phyloP scores from a whole-genome alignment of 2,329 filamentous ascomycete species.

The Neofusicoccum ribis region DNA sequence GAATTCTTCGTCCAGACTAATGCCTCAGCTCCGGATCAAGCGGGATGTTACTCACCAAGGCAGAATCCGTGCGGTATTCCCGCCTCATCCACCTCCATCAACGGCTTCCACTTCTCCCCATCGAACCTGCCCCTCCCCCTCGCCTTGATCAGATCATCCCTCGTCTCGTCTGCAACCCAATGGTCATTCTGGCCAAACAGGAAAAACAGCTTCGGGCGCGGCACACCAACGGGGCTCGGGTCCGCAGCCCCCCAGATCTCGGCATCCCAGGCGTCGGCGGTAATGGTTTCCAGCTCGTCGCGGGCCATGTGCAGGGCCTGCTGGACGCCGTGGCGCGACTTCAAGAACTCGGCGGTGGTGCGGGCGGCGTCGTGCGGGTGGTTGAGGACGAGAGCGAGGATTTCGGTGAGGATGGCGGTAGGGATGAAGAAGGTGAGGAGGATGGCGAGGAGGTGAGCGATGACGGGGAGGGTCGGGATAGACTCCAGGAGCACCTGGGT shows the following conservation, averaged over 20 bases:
- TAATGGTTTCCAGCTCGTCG: conserved; percentile 60
- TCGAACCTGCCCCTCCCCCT: conserved; percentile 36
- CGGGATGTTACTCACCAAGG: conserved; percentile 46
- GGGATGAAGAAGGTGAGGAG: conserved; percentile 48
- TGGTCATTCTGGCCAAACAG: conserved; percentile 62
- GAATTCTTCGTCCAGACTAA: no score
- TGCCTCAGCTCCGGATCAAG: background rate
- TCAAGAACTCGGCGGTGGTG: conserved; percentile 53
- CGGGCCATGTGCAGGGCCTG: conserved; percentile 61
- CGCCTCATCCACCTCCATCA: conserved; percentile 57
- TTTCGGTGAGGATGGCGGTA: conserved; percentile 35
- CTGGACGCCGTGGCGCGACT: conserved; percentile 49
- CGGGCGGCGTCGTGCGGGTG: conserved; percentile 46
- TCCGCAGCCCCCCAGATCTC: conserved; percentile 58
- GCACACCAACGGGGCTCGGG: conserved; percentile 14
- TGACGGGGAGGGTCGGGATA: conserved; percentile 24
- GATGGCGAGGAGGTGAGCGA: conserved; percentile 40
- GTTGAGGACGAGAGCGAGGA: conserved; percentile 47
- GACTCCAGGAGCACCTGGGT: conserved; percentile 17
- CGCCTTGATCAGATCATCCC: conserved; percentile 54
- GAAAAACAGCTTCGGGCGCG: conserved; percentile 53
- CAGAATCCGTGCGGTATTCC: conserved; percentile 62
- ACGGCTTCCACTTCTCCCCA: conserved; percentile 45
- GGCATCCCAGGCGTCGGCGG: conserved; percentile 57
- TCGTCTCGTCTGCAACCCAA: conserved; percentile 61